phyloP scores from a whole-genome alignment of 768 basidiomycete species.

The Mycena rosella region DNA sequence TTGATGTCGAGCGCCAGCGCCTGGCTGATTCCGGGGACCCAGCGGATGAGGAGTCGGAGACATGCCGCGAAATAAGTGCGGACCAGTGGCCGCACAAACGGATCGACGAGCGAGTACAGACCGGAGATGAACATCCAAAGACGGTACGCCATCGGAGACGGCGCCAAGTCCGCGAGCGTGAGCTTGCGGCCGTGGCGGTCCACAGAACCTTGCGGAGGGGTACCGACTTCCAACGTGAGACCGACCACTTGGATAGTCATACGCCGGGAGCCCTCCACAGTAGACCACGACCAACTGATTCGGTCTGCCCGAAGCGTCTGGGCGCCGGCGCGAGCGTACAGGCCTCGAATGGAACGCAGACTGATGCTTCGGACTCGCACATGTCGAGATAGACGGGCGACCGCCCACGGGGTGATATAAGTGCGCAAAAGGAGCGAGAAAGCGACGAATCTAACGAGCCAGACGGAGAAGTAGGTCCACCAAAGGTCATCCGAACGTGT shows the following conservation, averaged over 20 bases:
- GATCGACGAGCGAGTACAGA: conserved; percentile 64
- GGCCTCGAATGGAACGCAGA: conserved; percentile 80
- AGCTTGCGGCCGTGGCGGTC: conserved; percentile 40
- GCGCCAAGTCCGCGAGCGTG: conserved; percentile 62
- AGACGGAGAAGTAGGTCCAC: conserved; percentile 59
- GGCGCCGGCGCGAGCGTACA: conserved; percentile 72
- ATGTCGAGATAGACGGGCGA: conserved; percentile 70
- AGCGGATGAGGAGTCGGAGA: conserved; percentile 71
- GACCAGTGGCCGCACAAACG: conserved; percentile 70
- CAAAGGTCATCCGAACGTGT: conserved; percentile 41
- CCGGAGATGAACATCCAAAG: conserved; percentile 55
- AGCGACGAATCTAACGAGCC: conserved; percentile 64
- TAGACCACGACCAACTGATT: conserved; percentile 71
- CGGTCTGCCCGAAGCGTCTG: conserved; percentile 75
- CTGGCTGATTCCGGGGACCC: conserved; percentile 77
- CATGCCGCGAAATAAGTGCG: conserved; percentile 66
- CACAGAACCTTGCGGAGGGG: conserved; percentile 1
- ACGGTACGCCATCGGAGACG: conserved; percentile 57
- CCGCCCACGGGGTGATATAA: conserved; percentile 74
- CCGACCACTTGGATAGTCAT: conserved; percentile 76
- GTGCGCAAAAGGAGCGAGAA: conserved; percentile 73
- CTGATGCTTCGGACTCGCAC: conserved; percentile 81
- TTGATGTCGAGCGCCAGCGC: conserved; percentile 77
- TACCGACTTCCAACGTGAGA: conserved; percentile 63
- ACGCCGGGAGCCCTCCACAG: conserved; percentile 62